phyloP scores from a whole-genome alignment of 1,284 basidiomycete genomes.

The Anthracocystis panici-leucophaei region DNA sequence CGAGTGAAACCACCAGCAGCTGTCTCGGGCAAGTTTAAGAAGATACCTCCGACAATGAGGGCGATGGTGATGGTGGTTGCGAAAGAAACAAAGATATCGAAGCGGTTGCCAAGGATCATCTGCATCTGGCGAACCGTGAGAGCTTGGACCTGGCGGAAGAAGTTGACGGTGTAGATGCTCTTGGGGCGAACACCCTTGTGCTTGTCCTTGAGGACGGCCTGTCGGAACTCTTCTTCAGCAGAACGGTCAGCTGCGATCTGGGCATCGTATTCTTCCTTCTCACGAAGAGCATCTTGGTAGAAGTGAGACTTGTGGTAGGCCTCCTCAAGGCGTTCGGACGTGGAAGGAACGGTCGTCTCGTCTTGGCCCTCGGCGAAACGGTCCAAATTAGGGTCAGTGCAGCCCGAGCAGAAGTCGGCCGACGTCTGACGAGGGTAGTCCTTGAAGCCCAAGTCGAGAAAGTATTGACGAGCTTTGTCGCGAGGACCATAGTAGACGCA shows the following conservation, averaged over 20 bases:
- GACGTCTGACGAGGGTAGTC: conserved; percentile 77
- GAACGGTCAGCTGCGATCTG: conserved; percentile 32
- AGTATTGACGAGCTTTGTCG: conserved; percentile 79
- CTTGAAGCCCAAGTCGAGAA: conserved; percentile 78
- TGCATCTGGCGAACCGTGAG: conserved; percentile 82
- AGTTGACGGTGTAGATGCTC: conserved; percentile 40
- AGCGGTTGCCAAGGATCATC: conserved; percentile 81
- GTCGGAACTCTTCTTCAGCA: conserved; percentile 38
- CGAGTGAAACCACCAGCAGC: conserved; percentile 61
- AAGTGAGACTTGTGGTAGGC: conserved; percentile 44
- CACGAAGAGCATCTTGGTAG: conserved; percentile 38
- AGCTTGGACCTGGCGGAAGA: conserved; percentile 69
- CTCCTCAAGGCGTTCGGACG: conserved; percentile 42
- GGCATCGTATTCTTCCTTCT: conserved; percentile 68
- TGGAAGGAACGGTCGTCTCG: conserved; percentile 43
- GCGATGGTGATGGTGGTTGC: conserved; percentile 71
- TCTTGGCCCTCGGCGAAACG: conserved; percentile 70
- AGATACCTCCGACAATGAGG: conserved; percentile 83
- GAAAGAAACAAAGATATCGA: conserved; percentile 75
- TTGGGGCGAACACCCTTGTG: conserved; percentile 40
- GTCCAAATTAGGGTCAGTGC: conserved; percentile 79
- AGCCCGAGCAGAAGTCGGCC: conserved; percentile 71
- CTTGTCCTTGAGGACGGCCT: conserved; percentile 45
- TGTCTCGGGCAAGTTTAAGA: conserved; percentile 71
- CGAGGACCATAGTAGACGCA: conserved; percentile 85